Evolutionary conservation across 768 basidiomycete species (phyloP).

Genomic region (Mycena latifolia): DNA sequence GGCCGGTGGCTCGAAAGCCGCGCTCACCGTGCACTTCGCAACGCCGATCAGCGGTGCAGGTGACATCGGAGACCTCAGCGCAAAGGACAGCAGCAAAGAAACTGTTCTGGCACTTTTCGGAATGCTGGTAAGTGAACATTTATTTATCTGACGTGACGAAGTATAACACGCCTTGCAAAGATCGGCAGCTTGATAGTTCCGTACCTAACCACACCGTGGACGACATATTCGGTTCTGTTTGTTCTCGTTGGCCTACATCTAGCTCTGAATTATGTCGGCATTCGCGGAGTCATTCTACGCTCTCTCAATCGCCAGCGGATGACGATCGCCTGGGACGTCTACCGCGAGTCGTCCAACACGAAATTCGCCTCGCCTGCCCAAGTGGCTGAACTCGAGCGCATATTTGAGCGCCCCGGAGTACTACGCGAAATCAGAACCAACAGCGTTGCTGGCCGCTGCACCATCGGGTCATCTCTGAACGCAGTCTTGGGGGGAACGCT

Average conservation of each 20-base stretch:
- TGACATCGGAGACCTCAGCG: slow-evolving; percentile 78
- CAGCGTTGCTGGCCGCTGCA: slow-evolving; percentile 56
- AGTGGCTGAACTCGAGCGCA: slow-evolving; percentile 56
- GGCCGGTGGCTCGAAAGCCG: slow-evolving; percentile 78
- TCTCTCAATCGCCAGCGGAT: slow-evolving; percentile 73
- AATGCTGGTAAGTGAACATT: slow-evolving; percentile 66
- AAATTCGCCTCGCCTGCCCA: slow-evolving; percentile 48
- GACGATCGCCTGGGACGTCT: slow-evolving; percentile 63
- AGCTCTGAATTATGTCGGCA: slow-evolving; percentile 68
- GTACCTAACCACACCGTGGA: slow-evolving; percentile 58
- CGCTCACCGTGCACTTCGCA: slow-evolving; percentile 76
- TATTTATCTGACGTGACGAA: not conserved
- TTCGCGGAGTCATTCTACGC: slow-evolving; percentile 67
- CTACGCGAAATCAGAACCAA: slow-evolving; percentile 54
- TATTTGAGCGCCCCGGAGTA: slow-evolving; percentile 55
- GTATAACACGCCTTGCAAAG: not conserved
- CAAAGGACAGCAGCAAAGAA: slow-evolving; percentile 80
- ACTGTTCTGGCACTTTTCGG: slow-evolving; percentile 76
- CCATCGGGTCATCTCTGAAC: slow-evolving; percentile 63
- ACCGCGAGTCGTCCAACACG: slow-evolving; percentile 40
- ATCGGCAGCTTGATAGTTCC: slow-evolving; percentile 70
- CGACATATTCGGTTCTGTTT: slow-evolving; percentile 66
- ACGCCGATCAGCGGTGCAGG: slow-evolving; percentile 62
- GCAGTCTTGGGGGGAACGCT: slow-evolving; percentile 42
- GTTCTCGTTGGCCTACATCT: slow-evolving; percentile 67